Conservation (phyloP, 805 yeast genomes). For the Pichia cabralensis region DNA sequence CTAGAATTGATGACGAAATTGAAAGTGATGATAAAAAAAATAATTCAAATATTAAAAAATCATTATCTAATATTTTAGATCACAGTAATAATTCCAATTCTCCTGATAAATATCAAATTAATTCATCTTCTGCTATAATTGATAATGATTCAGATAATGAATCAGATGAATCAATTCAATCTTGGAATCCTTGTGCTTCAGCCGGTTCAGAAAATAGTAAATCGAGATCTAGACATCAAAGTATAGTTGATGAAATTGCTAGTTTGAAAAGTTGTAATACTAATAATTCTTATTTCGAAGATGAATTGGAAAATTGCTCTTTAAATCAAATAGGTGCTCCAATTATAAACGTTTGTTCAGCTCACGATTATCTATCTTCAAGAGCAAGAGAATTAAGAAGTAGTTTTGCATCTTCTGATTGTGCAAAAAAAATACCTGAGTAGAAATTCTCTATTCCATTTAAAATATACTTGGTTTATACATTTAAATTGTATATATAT, state of each 20-base stretch:
- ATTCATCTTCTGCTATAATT: not conserved
- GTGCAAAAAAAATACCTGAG: too few relatives aligned
- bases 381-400: constrained; percentile 15
- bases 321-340: constrained; percentile 6
- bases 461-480: too few relatives aligned
- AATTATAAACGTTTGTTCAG: constrained; percentile 19
- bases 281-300: constrained; percentile 16
- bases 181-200: constrained; percentile 8
- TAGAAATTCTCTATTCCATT: too few relatives aligned
- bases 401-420: constrained; percentile 7
- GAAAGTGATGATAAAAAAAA: not conserved
- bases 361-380: constrained; percentile 16
- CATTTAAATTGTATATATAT: too few relatives aligned
- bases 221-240: constrained; percentile 2
- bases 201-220: not conserved
- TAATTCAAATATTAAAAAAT: not conserved
- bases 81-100: too few relatives aligned
- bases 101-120: not conserved
- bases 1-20: constrained; percentile 9
- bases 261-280: constrained; percentile 11
- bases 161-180: constrained; percentile 8
- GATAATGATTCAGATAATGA: constrained; percentile 1
- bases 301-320: constrained; percentile 11
- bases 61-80: too few relatives aligned
- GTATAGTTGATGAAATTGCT: constrained; percentile 11